Evolutionary conservation across 2,329 filamentous ascomycete genomes (phyloP).

Genomic region (Zarea fungicola): DNA sequence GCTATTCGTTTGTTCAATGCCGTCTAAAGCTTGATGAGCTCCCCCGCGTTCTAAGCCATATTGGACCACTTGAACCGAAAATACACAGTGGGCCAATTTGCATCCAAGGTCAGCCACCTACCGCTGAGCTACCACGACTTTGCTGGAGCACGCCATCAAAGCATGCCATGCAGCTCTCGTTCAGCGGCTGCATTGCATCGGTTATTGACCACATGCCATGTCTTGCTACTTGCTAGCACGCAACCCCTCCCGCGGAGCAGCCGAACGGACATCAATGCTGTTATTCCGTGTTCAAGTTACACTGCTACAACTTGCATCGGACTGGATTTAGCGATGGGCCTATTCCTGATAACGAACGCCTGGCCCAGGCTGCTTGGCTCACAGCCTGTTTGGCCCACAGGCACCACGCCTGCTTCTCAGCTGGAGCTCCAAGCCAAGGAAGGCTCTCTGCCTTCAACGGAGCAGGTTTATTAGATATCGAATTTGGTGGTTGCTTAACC

Average conservation of each 20-base stretch:
- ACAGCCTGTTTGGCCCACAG: too few relatives aligned
- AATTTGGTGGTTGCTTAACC: too few relatives aligned
- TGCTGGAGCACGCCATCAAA: too few relatives aligned
- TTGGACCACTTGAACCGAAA: slow-evolving; percentile 7
- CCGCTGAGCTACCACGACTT: slow-evolving; percentile 1
- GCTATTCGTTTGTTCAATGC: not conserved
- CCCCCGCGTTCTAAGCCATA: slow-evolving; percentile 6
- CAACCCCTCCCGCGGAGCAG: too few relatives aligned
- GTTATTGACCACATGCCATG: not conserved
- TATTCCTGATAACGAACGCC: slow-evolving; percentile 2
- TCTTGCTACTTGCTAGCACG: not conserved
- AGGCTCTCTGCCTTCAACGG: too few relatives aligned
- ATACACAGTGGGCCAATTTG: not conserved
- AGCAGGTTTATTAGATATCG: too few relatives aligned
- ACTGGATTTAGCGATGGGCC: not conserved
- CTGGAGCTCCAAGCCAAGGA: too few relatives aligned
- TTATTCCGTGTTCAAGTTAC: not conserved
- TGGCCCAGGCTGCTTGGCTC: slow-evolving; percentile 4
- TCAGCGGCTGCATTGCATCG: not conserved
- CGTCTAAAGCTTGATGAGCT: not conserved
- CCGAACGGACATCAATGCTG: too few relatives aligned
- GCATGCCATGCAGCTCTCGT: not conserved
- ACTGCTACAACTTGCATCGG: not conserved
- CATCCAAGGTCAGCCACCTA: slow-evolving; percentile 4
- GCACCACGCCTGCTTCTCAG: too few relatives aligned